A percentile compares a stretch with the other conserved stretches of the same genome.
Evolutionary conservation across 2,329 filamentous ascomycete species (phyloP).

Genomic region (Aspergillus fumigatus): DNA sequence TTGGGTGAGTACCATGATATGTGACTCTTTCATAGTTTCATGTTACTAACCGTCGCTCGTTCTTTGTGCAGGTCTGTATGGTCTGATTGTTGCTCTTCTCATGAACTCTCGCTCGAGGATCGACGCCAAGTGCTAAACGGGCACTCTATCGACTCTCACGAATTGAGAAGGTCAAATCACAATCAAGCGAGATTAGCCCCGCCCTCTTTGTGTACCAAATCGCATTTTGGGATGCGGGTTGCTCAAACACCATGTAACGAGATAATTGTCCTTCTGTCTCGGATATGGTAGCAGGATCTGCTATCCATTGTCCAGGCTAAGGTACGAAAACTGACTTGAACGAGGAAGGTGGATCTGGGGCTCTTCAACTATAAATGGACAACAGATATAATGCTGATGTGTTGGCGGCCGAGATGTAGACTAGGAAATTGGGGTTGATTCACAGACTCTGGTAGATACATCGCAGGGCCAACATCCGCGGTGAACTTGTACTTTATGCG

Average conservation of each 20-base stretch:
- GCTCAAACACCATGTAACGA: conserved; percentile 2
- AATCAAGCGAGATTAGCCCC: conserved; percentile 6
- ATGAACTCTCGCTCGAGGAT: conserved; percentile 92
- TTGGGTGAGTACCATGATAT: conserved; percentile 64
- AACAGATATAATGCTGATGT: conserved; percentile 3
- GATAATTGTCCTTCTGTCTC: background rate
- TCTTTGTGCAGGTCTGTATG: conserved; percentile 75
- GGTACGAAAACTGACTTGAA: background rate
- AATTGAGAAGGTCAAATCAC: conserved; percentile 6
- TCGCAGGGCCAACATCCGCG: conserved; percentile 16
- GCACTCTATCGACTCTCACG: conserved; percentile 8
- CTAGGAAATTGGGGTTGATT: conserved; percentile 5
- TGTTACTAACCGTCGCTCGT: background rate
- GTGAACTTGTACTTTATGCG: conserved; percentile 23
- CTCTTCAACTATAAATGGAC: background rate
- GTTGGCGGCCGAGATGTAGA: conserved; percentile 6
- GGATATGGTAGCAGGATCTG: background rate
- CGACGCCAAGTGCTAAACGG: conserved; percentile 57
- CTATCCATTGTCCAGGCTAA: background rate
- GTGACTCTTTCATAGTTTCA: background rate
- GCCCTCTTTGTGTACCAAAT: conserved; percentile 4
- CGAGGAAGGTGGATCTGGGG: background rate
- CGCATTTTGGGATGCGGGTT: background rate
- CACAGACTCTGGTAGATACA: conserved; percentile 17
- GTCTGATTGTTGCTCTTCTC: conserved; percentile 94